phyloP scores from a whole-genome alignment of 129 eudicot genomes.

The Dittrichia graveolens region DNA sequence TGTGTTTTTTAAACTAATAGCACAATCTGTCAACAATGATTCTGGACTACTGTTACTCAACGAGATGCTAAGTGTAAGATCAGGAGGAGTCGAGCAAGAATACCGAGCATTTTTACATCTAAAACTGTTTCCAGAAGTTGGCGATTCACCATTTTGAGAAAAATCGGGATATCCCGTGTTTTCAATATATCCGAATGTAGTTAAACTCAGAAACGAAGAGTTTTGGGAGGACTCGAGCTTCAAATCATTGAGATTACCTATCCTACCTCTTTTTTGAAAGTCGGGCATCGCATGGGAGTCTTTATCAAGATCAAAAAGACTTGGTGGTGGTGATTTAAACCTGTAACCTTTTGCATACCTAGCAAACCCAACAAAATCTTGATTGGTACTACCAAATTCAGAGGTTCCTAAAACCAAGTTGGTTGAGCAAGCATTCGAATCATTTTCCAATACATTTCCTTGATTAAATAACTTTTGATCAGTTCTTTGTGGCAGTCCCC shows the following conservation, averaged over 20 bases:
- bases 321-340: conserved; percentile 11
- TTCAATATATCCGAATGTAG: conserved; percentile 30
- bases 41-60: conserved; percentile 45
- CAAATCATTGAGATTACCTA: conserved; percentile 19
- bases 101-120: not conserved
- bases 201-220: conserved; percentile 40
- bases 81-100: conserved; percentile 25
- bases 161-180: conserved; percentile 10
- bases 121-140: conserved; percentile 15
- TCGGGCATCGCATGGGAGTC: conserved; percentile 10
- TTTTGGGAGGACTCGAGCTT: conserved; percentile 35
- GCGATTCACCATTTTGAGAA: conserved; percentile 4
- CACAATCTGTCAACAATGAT: conserved; percentile 57
- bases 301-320: conserved; percentile 2
- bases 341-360: conserved; percentile 5
- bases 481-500: not conserved
- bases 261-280: conserved; percentile 43
- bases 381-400: not conserved
- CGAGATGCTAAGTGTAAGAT: conserved; percentile 36
- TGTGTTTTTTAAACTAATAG: too few relatives aligned
- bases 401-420: conserved; percentile 53
- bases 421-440: conserved; percentile 44
- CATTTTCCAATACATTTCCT: not conserved
- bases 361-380: not conserved
- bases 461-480: conserved; percentile 21